These are phyloP conservation scores for Plantago lanceolata DNA, from an alignment of 305 asterid genomes.

Conservation along the genomic window DNA sequence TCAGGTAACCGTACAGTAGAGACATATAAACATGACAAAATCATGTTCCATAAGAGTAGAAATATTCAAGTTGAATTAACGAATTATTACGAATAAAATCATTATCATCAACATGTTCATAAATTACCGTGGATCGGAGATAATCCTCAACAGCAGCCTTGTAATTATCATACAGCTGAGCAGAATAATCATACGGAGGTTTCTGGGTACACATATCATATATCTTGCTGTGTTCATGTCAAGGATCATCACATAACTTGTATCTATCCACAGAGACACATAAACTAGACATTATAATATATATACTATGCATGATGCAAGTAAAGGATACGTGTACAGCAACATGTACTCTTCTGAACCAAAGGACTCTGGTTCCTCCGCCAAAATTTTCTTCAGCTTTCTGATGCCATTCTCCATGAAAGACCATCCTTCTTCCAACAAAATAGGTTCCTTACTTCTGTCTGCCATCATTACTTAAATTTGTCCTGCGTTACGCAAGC, in stretches of 20 bases:
- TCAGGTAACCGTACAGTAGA: background rate
- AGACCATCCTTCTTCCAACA: slow-evolving; percentile 51
- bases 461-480: slow-evolving; percentile 26
- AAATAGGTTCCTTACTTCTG: slow-evolving; percentile 32
- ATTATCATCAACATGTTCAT: background rate
- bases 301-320: background rate
- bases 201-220: slow-evolving; percentile 51
- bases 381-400: slow-evolving; percentile 47
- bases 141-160: slow-evolving; percentile 41
- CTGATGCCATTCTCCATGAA: slow-evolving; percentile 42
- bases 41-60: background rate
- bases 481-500: no score
- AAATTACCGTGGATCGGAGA: slow-evolving; percentile 40
- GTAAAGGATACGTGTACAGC: slow-evolving; percentile 51
- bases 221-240: slow-evolving; percentile 35
- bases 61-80: background rate
- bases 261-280: background rate
- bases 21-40: background rate
- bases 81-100: background rate
- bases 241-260: slow-evolving; percentile 21
- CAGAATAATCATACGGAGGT: slow-evolving; percentile 46
- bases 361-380: slow-evolving; percentile 37
- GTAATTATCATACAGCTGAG: slow-evolving; percentile 56
- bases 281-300: background rate
- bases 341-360: slow-evolving; percentile 48